Percentiles rank a stretch among this genome's conserved stretches.
Evolutionary conservation across 495 filamentous ascomycete genomes (phyloP).

Genomic region (Aspergillus steynii): DNA sequence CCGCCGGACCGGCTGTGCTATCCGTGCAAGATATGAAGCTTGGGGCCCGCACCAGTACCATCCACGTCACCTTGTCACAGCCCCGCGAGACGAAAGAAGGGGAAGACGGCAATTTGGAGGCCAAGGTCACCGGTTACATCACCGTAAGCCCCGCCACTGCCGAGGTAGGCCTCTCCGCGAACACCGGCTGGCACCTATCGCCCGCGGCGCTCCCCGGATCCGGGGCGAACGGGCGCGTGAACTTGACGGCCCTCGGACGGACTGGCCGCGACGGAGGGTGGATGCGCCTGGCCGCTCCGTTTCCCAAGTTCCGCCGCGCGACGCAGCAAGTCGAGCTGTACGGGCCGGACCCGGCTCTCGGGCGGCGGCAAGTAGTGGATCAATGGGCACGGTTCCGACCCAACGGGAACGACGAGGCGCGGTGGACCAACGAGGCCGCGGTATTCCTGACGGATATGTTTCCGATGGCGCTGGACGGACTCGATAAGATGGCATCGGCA

Average conservation of each 20-base stretch:
- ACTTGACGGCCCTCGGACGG: conserved; percentile 39
- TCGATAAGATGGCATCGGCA: conserved; percentile 33
- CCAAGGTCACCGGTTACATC: conserved; percentile 67
- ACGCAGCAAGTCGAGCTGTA: conserved; percentile 55
- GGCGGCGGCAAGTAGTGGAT: conserved; percentile 53
- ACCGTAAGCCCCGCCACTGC: conserved; percentile 62
- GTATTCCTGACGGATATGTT: conserved; percentile 66
- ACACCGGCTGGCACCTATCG: conserved; percentile 50
- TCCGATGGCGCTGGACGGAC: conserved; percentile 55
- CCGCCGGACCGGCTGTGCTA: conserved; percentile 61
- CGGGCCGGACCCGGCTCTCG: conserved; percentile 43
- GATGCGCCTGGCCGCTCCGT: conserved; percentile 38
- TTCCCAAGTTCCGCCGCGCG: conserved; percentile 52
- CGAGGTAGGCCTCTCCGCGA: conserved; percentile 58
- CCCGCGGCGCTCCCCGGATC: conserved; percentile 46
- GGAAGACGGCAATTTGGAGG: conserved; percentile 29
- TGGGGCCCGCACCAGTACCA: conserved; percentile 65
- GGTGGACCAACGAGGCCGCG: conserved; percentile 55
- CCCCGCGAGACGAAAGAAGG: conserved; percentile 22
- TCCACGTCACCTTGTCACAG: conserved; percentile 68
- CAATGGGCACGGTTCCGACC: conserved; percentile 63
- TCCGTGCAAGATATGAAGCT: conserved; percentile 71
- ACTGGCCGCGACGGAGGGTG: conserved; percentile 33
- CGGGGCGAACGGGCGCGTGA: conserved; percentile 20
- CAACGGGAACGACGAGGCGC: conserved; percentile 39